Percentiles rank a stretch among this genome's conserved stretches.
Conservation (phyloP, 129 eudicot genomes). For the Erigeron canadensis region DNA sequence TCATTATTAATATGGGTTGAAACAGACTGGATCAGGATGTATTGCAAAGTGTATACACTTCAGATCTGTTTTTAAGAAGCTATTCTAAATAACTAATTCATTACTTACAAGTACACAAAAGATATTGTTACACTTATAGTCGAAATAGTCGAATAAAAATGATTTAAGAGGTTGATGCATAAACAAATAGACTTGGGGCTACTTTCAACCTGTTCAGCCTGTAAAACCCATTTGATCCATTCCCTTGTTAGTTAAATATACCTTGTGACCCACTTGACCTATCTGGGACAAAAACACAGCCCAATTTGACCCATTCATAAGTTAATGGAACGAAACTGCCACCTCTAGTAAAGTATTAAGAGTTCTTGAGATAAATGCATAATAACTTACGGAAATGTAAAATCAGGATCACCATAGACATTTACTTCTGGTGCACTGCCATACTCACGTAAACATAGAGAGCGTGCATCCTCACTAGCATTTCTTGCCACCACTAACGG, state of each 20-base stretch:
- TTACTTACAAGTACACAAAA: not conserved
- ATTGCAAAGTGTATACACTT: not conserved
- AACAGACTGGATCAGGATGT: not conserved
- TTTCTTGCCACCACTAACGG: conserved; percentile 78
- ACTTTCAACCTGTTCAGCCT: not conserved
- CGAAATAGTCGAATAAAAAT: not conserved
- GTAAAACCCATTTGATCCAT: not conserved
- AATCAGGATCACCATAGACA: conserved; percentile 86
- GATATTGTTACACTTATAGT: not conserved
- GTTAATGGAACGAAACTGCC: not conserved
- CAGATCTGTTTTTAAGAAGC: not conserved
- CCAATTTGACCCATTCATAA: not conserved
- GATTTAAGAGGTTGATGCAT: not conserved
- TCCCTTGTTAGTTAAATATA: not conserved
- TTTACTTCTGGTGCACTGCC: conserved; percentile 86
- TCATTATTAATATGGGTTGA: too few relatives aligned
- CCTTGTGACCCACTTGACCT: not conserved
- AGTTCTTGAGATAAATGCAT: conserved; percentile 4
- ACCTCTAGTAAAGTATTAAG: not conserved
- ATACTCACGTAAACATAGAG: conserved; percentile 76
- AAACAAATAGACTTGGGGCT: not conserved
- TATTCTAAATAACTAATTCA: not conserved
- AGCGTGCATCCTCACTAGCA: conserved; percentile 97
- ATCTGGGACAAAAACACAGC: not conserved
- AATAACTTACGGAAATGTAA: conserved; percentile 81